These are phyloP conservation scores for Anthoceros angustus DNA, from an alignment of 225 moss, liverwort and hornwort species.

Conservation along the genomic window DNA sequence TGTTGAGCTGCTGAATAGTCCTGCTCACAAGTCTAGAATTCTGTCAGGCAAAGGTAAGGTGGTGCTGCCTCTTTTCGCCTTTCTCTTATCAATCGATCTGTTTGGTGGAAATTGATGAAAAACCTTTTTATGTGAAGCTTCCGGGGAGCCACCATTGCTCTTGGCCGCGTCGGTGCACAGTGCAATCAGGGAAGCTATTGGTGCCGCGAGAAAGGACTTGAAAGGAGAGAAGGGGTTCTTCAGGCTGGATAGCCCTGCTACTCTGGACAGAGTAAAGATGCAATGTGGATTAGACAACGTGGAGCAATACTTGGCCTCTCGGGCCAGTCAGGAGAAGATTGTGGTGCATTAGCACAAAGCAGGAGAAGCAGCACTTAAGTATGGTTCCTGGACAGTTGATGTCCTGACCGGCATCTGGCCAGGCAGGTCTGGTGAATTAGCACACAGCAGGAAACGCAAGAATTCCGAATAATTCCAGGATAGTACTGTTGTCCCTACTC, in stretches of 20 bases:
- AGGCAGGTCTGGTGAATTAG: no score
- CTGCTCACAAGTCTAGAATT: conserved; percentile 25
- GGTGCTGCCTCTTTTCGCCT: neutral
- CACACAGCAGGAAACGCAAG: no score
- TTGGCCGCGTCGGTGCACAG: conserved; percentile 44
- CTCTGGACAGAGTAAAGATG: conserved; percentile 34
- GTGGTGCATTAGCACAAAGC: neutral
- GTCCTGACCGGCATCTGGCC: no score
- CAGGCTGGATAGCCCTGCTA: conserved; percentile 28
- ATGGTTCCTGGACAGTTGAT: no score
- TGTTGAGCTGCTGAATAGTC: conserved; percentile 32
- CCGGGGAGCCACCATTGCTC: conserved; percentile 49
- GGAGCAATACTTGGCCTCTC: conserved; percentile 17
- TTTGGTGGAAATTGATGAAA: neutral
- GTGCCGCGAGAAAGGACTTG: conserved; percentile 27
- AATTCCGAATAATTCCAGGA: no score
- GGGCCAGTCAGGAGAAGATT: neutral
- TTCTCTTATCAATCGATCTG: no score
- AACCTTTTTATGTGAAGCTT: conserved; percentile 19
- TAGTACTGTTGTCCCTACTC: no score
- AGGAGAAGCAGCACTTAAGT: no score
- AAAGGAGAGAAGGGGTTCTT: conserved; percentile 10
- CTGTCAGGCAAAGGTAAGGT: conserved; percentile 54
- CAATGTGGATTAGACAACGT: conserved; percentile 53
- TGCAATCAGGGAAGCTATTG: conserved; percentile 43